Conservation (phyloP, 2,329 filamentous ascomycete genomes). For the Ceratocystis destructans region DNA sequence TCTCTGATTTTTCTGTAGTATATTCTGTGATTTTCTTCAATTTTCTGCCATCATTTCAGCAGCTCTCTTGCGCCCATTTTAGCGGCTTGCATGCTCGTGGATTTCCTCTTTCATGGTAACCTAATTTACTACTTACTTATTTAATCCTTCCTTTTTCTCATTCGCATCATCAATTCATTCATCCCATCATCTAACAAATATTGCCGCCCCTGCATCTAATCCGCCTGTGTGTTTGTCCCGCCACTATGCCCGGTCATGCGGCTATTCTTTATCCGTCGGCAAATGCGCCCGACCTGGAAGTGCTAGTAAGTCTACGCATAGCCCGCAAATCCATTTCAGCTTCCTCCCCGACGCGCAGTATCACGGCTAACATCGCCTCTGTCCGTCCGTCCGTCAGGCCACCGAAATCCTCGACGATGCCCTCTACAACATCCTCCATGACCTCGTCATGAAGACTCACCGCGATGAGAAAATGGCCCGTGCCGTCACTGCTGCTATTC, state of each 20-base stretch:
- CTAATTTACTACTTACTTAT: neutral
- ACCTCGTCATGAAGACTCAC: conserved; percentile 60
- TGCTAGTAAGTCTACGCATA: conserved; percentile 12
- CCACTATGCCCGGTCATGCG: conserved; percentile 15
- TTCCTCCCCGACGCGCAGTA: neutral
- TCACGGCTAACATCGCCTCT: neutral
- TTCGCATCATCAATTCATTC: neutral
- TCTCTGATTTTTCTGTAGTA: neutral
- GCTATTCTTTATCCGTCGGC: conserved; percentile 12
- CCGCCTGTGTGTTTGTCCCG: neutral
- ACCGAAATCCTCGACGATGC: conserved; percentile 59
- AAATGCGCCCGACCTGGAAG: conserved; percentile 13
- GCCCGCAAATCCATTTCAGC: no score
- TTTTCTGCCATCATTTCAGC: neutral
- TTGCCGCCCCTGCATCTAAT: neutral
- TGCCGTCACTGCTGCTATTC: conserved; percentile 49
- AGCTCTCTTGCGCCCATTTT: no score
- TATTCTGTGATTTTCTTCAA: neutral
- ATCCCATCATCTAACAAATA: conserved; percentile 8
- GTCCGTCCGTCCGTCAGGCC: conserved; percentile 30
- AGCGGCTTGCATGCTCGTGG: neutral
- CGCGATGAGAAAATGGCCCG: conserved; percentile 66
- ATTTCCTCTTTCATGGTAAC: neutral
- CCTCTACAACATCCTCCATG: conserved; percentile 63
- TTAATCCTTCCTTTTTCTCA: neutral